Percentiles rank a stretch among this genome's conserved stretches.
Evolutionary conservation across 768 basidiomycete genomes (phyloP).

Genomic region (Kwoniella mangroviensis): DNA sequence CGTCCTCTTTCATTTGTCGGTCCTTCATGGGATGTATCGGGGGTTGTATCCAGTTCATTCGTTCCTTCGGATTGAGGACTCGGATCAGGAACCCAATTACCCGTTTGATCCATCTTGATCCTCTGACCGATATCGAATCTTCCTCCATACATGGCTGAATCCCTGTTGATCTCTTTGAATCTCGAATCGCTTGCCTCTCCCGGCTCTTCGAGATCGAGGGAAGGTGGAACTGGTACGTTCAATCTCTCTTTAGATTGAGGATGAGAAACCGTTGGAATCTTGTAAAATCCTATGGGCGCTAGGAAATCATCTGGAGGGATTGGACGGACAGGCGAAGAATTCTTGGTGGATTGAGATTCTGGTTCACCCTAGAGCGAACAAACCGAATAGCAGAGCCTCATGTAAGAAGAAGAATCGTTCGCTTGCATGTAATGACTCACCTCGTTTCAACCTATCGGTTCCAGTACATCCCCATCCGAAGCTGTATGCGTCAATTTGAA

Average conservation of each 20-base stretch:
- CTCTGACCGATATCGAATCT: constrained; percentile 64
- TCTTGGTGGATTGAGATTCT: neutral
- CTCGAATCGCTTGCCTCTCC: constrained; percentile 59
- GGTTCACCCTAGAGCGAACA: neutral
- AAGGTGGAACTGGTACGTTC: neutral
- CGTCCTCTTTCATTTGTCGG: neutral
- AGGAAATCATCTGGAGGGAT: constrained; percentile 16
- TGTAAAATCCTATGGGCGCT: constrained; percentile 12
- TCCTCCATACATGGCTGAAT: constrained; percentile 58
- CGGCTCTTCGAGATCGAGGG: neutral
- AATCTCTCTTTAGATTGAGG: constrained; percentile 8
- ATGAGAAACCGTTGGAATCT: constrained; percentile 1
- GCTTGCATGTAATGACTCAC: too few relatives aligned
- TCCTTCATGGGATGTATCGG: neutral
- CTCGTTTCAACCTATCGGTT: constrained; percentile 27
- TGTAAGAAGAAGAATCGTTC: too few relatives aligned
- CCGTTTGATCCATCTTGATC: constrained; percentile 64
- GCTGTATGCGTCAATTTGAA: constrained; percentile 61
- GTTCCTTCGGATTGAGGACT: constrained; percentile 18
- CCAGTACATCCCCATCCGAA: constrained; percentile 59
- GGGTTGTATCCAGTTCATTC: neutral
- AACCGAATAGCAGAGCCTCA: too few relatives aligned
- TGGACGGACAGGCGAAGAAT: constrained; percentile 14
- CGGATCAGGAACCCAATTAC: constrained; percentile 61
- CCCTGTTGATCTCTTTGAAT: constrained; percentile 73